phyloP scores from a whole-genome alignment of 345 rosid genomes.

The Eucalyptus cloeziana region DNA sequence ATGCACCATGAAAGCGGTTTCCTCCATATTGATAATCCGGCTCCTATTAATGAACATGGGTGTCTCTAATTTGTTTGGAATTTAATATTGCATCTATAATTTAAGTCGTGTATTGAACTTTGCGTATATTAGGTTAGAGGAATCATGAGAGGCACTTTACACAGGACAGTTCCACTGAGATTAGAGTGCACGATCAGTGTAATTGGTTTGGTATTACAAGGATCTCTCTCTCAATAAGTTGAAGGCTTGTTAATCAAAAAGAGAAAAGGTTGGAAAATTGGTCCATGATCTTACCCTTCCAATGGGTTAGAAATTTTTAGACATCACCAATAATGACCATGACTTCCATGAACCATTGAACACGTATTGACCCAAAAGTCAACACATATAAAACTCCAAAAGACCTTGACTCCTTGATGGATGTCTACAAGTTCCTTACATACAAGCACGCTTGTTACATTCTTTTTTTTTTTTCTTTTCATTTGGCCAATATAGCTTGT shows the following conservation, averaged over 20 bases:
- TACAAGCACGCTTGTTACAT: neutral
- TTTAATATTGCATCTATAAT: neutral
- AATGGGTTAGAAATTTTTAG: neutral
- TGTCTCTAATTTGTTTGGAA: neutral
- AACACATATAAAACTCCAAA: neutral
- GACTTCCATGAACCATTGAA: neutral
- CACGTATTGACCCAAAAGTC: neutral
- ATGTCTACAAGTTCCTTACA: neutral
- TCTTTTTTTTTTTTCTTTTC: neutral
- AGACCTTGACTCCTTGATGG: neutral
- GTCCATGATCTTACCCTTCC: neutral
- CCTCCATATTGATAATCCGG: neutral
- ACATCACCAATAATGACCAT: neutral
- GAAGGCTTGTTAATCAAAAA: neutral
- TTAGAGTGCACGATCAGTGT: neutral
- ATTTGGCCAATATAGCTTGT: neutral
- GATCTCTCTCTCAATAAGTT: neutral
- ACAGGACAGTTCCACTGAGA: neutral
- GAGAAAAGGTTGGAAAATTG: neutral
- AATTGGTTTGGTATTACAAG: neutral
- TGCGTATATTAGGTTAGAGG: neutral
- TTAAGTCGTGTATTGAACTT: neutral
- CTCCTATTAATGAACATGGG: neutral
- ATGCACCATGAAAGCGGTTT: neutral
- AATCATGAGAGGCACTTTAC: neutral